These are phyloP conservation scores for Wolfiporia cocos DNA, from an alignment of 1,284 basidiomycete species.

Conservation along the genomic window DNA sequence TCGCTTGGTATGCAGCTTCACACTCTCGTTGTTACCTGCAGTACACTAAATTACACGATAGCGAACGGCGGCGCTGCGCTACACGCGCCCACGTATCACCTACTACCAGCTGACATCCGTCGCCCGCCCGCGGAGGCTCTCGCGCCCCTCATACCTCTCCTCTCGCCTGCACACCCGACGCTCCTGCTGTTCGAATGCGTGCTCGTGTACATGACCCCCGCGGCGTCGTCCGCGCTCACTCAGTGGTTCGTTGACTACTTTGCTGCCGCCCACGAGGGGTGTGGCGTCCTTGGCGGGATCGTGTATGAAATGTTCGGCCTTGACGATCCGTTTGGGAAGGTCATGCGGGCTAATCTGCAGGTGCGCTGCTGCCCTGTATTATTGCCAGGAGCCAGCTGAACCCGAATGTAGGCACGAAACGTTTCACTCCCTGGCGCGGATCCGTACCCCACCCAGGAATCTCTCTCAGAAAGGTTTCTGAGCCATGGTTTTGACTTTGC, in stretches of 20 bases:
- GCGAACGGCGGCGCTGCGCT: constrained; percentile 68
- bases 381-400: background rate
- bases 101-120: constrained; percentile 75
- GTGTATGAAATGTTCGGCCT: constrained; percentile 92
- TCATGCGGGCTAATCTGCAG: constrained; percentile 84
- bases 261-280: constrained; percentile 12
- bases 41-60: constrained; percentile 18
- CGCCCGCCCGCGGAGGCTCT: constrained; percentile 38
- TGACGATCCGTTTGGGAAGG: constrained; percentile 77
- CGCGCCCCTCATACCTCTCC: constrained; percentile 31
- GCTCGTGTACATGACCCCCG: constrained; percentile 79
- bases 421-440: constrained; percentile 70
- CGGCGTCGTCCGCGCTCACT: constrained; percentile 54
- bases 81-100: constrained; percentile 60
- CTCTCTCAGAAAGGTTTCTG: constrained; percentile 60
- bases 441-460: constrained; percentile 52
- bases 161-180: constrained; percentile 70
- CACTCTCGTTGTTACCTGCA: background rate
- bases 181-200: constrained; percentile 90
- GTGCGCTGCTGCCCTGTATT: constrained; percentile 30
- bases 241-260: constrained; percentile 70
- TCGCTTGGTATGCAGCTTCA: constrained; percentile 31
- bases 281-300: constrained; percentile 43
- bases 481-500: constrained; percentile 47
- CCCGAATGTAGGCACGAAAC: constrained; percentile 51